Base-by-base conservation (phyloP, 768 basidiomycete species). In the Fomitopsis serialis region DNA sequence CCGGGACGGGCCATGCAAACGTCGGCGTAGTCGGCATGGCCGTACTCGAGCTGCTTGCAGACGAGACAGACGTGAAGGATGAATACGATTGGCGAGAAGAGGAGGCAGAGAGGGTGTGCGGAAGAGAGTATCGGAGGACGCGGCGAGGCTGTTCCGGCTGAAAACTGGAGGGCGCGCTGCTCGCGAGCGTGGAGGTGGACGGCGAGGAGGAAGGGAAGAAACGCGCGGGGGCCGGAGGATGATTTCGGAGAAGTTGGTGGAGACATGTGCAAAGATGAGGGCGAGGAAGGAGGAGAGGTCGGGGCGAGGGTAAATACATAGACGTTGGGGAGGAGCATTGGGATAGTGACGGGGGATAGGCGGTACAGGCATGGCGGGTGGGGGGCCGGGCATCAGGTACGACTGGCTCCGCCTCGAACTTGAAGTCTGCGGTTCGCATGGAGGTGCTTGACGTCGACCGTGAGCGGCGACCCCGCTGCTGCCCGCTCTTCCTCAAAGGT, bases 171-270 rank as follows among this genome's bases (percentile, higher is more conserved):
- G 34, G 13, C 23, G 55, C 35, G 36, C 45, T 36, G 50, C 51
- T 52, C 0, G 54, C 53, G 17, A 52, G 50, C 22, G 52, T 36
- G 3, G 54, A 58, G 37, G 54, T 55, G 12, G 57, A 42, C 12
- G 29, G 29, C 21, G 44, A 19, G 44, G 54, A 56, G 54, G 56
- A 24, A 54, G 50, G 4, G 58, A 52, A 1, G 58, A 56, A 4
- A 44, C 22, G 15, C 49, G 47, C 3, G 54, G 48, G 1, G 58
- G n/a, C 52, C 40, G 24, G 45, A 29, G 57, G 54, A n/a, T 27
- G 53, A 37, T 48, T 50, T 50, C 15, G 21, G n/a, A n/a, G n/a
- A n/a, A n/a, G n/a, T n/a, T n/a, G n/a, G n/a, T n/a, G n/a, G n/a
- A n/a, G n/a, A n/a, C n/a, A n/a, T n/a, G n/a, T n/a, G n/a, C n/a